phyloP scores from a whole-genome alignment of 176 grass and related monocot genomes.

The Pharus latifolius region DNA sequence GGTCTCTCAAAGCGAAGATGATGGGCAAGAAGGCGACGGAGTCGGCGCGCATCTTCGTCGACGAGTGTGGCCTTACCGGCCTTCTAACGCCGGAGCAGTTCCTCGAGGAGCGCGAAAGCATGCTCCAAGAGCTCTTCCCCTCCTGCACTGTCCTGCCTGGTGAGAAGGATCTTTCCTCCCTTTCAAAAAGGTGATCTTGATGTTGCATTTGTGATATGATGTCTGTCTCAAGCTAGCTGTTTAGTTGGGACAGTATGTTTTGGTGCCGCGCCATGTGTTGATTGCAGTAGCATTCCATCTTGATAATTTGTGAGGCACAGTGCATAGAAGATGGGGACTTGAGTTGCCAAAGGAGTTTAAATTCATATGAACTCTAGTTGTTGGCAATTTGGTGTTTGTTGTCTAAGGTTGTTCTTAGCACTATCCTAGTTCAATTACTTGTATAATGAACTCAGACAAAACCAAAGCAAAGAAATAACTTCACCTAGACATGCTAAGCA shows the following conservation, averaged over 20 bases:
- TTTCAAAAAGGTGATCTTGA: background rate
- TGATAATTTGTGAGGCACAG: background rate
- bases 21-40: conserved; percentile 87
- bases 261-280: background rate
- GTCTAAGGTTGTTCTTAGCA: background rate
- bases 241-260: background rate
- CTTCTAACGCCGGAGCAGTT: conserved; percentile 73
- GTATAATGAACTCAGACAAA: background rate
- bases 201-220: background rate
- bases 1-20: conserved; percentile 95
- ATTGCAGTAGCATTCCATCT: background rate
- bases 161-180: background rate
- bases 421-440: background rate
- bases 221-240: no score
- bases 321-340: background rate
- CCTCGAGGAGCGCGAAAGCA: conserved; percentile 74
- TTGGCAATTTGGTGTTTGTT: background rate
- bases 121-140: conserved; percentile 81
- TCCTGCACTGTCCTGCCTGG: conserved; percentile 61
- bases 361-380: background rate
- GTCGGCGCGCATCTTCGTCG: conserved; percentile 69
- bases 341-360: background rate
- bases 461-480: background rate
- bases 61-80: conserved; percentile 53
- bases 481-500: background rate